Base-by-base conservation (phyloP, 192 early-diverging fungal species). In the Martensiomyces pterosporus region DNA sequence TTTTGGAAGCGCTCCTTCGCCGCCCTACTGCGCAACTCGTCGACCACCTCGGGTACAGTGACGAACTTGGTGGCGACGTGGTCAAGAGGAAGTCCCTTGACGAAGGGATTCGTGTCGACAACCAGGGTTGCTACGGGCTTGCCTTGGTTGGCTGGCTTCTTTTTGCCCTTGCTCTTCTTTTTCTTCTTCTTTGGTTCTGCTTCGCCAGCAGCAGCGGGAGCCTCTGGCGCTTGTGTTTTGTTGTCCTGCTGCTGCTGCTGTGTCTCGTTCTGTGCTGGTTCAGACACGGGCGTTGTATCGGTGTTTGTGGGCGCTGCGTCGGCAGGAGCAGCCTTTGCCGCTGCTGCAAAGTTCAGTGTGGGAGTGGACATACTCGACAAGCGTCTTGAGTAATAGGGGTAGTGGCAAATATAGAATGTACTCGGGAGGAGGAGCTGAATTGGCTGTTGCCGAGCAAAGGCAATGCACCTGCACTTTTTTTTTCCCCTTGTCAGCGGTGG, bases 41-140 rank as follows among this genome's bases (percentile, higher is more conserved):
- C 57, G 19, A 92, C 39, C 3, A 97, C 90, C 55, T 97, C 94
- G 7, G 93, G 91, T 4, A 90, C 78, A 10, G 94, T 93, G 19
- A 87, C 82, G 53, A 90, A 88, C 22, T 80, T 79, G 23, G 81
- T 78, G 1, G 89, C 85, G 39, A 91, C 56, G 37, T 70, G 57
- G 37, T 67, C 64, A 22, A 92, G 61, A 9, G 71, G 55, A 0
- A 76, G 55, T 9, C 78, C 80, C 59, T 85, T 88, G 47, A 91
- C 49, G 33, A 91, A 77, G 3, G 86, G 79, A 14, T 82, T 86
- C 2, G 88, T 85, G 74, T 91, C 89, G 15, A 91, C 55, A 10
- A 91, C 79, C 22, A 89, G 62, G 13, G 65, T 75, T 0, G 27
- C 52, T 7, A 75, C 71, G 17, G 66, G 48, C 25, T 76, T 58